These are phyloP conservation scores for Kernera saxatilis DNA, from an alignment of 345 rosid genomes.

Conservation along the genomic window DNA sequence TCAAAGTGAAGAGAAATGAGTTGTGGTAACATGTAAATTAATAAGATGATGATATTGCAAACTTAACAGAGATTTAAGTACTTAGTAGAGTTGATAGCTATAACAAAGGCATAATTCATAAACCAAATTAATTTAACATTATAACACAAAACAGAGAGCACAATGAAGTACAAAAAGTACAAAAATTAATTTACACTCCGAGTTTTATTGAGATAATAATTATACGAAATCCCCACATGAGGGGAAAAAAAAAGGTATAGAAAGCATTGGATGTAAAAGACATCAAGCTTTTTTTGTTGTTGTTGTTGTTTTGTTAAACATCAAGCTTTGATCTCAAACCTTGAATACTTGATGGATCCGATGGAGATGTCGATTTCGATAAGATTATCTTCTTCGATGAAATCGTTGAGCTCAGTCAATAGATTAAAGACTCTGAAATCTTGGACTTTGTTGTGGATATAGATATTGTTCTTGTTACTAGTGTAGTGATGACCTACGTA, in stretches of 20 bases:
- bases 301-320: too few species aligned
- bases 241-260: background rate
- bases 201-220: background rate
- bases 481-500: constrained; percentile 27
- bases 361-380: constrained; percentile 76
- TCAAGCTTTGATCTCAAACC: constrained; percentile 66
- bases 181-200: background rate
- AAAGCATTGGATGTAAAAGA: background rate
- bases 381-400: constrained; percentile 72
- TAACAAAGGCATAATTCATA: background rate
- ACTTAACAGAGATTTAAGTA: too few species aligned
- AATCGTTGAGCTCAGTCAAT: constrained; percentile 39
- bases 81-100: background rate
- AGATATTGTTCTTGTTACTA: constrained; percentile 14
- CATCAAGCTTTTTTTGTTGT: constrained; percentile 51
- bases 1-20: too few species aligned
- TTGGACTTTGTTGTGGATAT: constrained; percentile 22
- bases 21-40: too few species aligned
- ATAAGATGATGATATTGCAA: too few species aligned
- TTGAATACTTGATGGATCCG: constrained; percentile 73
- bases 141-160: constrained; percentile 8
- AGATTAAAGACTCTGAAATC: constrained; percentile 30
- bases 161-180: constrained; percentile 4
- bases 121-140: background rate
- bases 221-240: constrained; percentile 3